Evolutionary conservation across 179 eudicot species (phyloP).

Genomic region (Pouteria campechiana): DNA sequence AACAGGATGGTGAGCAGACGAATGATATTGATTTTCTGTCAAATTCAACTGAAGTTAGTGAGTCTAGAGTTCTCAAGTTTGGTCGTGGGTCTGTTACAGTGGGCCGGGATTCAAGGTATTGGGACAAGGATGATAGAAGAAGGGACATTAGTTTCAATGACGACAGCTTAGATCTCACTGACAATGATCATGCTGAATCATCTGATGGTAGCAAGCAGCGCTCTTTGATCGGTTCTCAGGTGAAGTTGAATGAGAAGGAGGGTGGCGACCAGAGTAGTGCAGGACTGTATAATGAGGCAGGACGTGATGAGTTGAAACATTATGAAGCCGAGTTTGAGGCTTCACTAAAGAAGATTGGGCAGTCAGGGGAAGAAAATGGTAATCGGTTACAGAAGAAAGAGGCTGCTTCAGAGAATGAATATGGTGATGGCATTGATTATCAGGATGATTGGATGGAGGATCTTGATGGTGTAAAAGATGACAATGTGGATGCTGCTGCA

Average conservation of each 20-base stretch:
- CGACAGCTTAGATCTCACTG: conserved; percentile 31
- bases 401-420: conserved; percentile 67
- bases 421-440: conserved; percentile 75
- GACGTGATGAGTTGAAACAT: conserved; percentile 69
- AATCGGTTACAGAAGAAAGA: conserved; percentile 23
- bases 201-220: conserved; percentile 24
- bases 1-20: conserved; percentile 43
- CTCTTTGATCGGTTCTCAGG: conserved; percentile 7
- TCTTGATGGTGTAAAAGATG: conserved; percentile 30
- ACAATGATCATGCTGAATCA: conserved; percentile 18
- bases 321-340: conserved; percentile 90
- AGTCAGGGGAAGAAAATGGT: conserved; percentile 20
- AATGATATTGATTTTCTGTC: conserved; percentile 69
- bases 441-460: conserved; percentile 56
- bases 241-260: conserved; percentile 9
- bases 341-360: conserved; percentile 50
- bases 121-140: conserved; percentile 97
- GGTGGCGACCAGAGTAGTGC: conserved; percentile 20
- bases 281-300: conserved; percentile 87
- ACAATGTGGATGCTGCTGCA: conserved; percentile 14
- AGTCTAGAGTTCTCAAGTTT: conserved; percentile 39
- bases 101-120: conserved; percentile 87
- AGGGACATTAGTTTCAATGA: conserved; percentile 87
- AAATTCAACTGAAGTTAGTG: conserved; percentile 55
- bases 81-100: conserved; percentile 65